These are phyloP conservation scores for Neonectria hederae DNA, from an alignment of 2,329 filamentous ascomycete species.

Conservation along the genomic window DNA sequence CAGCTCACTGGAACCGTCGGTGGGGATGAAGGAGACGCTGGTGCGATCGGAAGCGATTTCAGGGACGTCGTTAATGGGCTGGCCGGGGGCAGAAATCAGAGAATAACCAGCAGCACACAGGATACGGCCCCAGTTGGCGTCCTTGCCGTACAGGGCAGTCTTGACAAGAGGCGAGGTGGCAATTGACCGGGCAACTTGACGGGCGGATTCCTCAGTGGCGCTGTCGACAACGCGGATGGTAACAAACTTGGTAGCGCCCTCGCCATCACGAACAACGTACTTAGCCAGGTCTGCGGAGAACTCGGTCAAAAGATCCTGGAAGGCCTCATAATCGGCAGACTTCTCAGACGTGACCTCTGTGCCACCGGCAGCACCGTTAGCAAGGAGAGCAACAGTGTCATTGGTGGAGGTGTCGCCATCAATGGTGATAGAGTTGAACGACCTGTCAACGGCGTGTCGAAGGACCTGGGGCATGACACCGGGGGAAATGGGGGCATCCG, in stretches of 20 bases:
- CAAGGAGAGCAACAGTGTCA: slow-evolving; percentile 93
- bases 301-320: slow-evolving; percentile 75
- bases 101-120: slow-evolving; percentile 92
- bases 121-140: slow-evolving; percentile 98
- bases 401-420: slow-evolving; percentile 98
- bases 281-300: slow-evolving; percentile 89
- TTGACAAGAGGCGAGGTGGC: slow-evolving; percentile 94
- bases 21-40: slow-evolving; percentile 80
- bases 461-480: slow-evolving; percentile 75
- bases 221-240: slow-evolving; percentile 86
- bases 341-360: slow-evolving; percentile 64
- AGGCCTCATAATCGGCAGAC: slow-evolving; percentile 72
- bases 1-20: slow-evolving; percentile 79
- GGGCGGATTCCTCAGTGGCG: slow-evolving; percentile 73
- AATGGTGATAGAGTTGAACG: slow-evolving; percentile 96
- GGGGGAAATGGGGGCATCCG: slow-evolving; percentile 83
- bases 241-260: slow-evolving; percentile 98
- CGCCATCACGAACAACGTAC: slow-evolving; percentile 93
- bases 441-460: slow-evolving; percentile 77
- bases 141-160: slow-evolving; percentile 94
- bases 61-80: slow-evolving; percentile 66
- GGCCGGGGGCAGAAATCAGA: slow-evolving; percentile 67
- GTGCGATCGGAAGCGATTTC: slow-evolving; percentile 75
- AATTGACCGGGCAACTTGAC: slow-evolving; percentile 85
- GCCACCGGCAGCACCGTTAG: slow-evolving; percentile 90